A percentile compares a stretch with the other conserved stretches of the same genome.
Conservation (phyloP, 1,139 yeast genomes). For the Kodamaea derodonti region DNA sequence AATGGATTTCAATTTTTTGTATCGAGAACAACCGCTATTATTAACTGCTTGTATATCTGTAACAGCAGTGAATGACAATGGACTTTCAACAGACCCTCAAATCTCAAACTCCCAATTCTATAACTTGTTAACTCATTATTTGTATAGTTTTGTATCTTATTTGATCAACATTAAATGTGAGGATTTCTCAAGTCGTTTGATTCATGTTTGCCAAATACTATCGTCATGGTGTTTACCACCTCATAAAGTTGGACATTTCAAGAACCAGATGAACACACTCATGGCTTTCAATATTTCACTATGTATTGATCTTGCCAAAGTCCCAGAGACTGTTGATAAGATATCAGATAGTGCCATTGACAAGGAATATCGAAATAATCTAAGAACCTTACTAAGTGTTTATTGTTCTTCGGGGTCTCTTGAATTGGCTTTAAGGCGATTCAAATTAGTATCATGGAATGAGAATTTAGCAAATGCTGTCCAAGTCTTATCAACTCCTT, state of each 20-base stretch:
- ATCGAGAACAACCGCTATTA: conserved; percentile 41
- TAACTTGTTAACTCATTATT: conserved; percentile 38
- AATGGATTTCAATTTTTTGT: conserved; percentile 34
- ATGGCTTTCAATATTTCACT: conserved; percentile 43
- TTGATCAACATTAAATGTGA: conserved; percentile 40
- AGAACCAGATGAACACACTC: conserved; percentile 47
- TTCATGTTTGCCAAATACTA: conserved; percentile 41
- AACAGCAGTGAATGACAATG: conserved; percentile 45
- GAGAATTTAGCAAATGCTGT: conserved; percentile 39
- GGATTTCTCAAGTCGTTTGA: conserved; percentile 37
- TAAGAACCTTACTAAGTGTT: conserved; percentile 43
- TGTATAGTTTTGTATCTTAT: conserved; percentile 45
- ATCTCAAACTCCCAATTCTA: conserved; percentile 19
- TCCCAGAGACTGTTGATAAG: conserved; percentile 1
- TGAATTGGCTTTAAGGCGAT: conserved; percentile 47
- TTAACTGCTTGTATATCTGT: conserved; percentile 46
- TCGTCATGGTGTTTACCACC: conserved; percentile 53
- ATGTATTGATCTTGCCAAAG: conserved; percentile 43
- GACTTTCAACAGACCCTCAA: conserved; percentile 5
- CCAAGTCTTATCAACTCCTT: conserved; percentile 21
- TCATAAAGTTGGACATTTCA: conserved; percentile 46
- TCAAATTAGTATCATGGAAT: conserved; percentile 46
- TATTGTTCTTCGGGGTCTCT: conserved; percentile 49
- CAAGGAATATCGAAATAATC: conserved; percentile 28
- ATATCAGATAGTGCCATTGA: background rate